Evolutionary conservation across 352 stramenopile genomes (phyloP), one percentile per base, ranked within the genome.

Genomic region (Pythium plurisporium): DNA sequence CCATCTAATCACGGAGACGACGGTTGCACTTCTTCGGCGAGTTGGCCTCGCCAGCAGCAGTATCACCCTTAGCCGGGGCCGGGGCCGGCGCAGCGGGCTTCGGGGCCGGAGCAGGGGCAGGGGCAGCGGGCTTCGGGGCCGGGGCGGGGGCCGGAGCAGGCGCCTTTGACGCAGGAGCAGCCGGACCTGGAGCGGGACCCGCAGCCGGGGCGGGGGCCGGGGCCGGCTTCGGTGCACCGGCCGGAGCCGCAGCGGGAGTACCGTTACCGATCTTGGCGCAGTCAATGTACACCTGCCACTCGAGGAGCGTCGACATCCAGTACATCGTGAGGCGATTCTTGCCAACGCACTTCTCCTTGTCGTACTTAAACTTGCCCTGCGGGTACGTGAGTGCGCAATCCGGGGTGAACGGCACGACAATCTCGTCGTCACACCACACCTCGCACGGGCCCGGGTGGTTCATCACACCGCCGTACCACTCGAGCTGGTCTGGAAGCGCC

Each of bases 221-320:
- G n/a, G n/a, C n/a, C n/a, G n/a, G n/a, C n/a, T n/a, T n/a, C n/a
- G n/a, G n/a, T n/a, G n/a, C n/a, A n/a, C n/a, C n/a, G n/a, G n/a
- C n/a, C n/a, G n/a, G n/a, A n/a, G n/a, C n/a, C n/a, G n/a, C 30
- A 36, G 30, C 30, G 30, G 40, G 12, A 25, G n/a, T 9, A 46
- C 31, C 20, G 36, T 40, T 41, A 23, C 8, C 29, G 36, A 58
- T 47, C 23, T 42, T 54, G 48, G 42, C 25, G 47, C 57, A 59
- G 40, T 58, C 20, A 17, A 53, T 65, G 59, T 83, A 83, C 45
- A 85, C 65, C 64, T 87, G 74, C 74, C 73, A 87, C 36, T 64
- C 55, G n/a, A 65, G 59, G 38, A 84, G 71, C 62, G 80, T 74
- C 8, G 64, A 66, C 31, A 86, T 58, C 77, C 77, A 87, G 63